Base-by-base conservation (phyloP, 2,329 filamentous ascomycete genomes). In the Allantophomopsis cytisporea region DNA sequence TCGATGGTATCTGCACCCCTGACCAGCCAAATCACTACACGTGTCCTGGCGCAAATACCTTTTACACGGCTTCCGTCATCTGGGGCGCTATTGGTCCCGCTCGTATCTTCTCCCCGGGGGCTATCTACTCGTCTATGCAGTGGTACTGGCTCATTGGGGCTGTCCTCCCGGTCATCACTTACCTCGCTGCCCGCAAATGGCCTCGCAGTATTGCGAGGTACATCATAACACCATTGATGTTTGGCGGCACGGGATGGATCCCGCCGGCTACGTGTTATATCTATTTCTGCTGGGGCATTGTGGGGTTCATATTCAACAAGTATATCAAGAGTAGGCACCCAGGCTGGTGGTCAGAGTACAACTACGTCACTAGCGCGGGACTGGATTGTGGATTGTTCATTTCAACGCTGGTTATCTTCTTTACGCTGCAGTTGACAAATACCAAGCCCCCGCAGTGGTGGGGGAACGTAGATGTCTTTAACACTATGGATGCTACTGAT, bases 211-310 rank as follows among this genome's bases (percentile, higher is more conserved):
- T 71, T 14, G 72, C 73, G 59, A 70, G 75, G 41, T 83, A 77
- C 54, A 64, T 83, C 48, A n/a, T 17, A 14, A 32, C 20, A 12
- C 39, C 39, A 33, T 48, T 54, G 15, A 38, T 38, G 18, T 16
- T 38, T 17, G 20, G 28, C 32, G 14, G 32, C 13, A 15, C 16
- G 10, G 8, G 7, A 34, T 15, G 12, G 33, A 17, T 30, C 15
- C 14, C 39, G 12, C 20, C 39, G 0, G 80, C 80, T 2, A 81
- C 79, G 0, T 78, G 79, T 0, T 68, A 84, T 42, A 84, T 82
- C 59, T 85, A 83, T 53, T 69, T 83, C 20, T 68, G 70, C n/a
- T 85, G 80, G 80, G 78, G 75, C 15, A 61, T 79, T 41, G 75
- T 84, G 4, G 81, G 81, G 17, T 78, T 73, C 50, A 42, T 80